Evolutionary conservation across 2,329 filamentous ascomycete species (phyloP), one percentile per base, ranked within the genome.

Genomic region (Paracorniculantispora psalliotae): DNA sequence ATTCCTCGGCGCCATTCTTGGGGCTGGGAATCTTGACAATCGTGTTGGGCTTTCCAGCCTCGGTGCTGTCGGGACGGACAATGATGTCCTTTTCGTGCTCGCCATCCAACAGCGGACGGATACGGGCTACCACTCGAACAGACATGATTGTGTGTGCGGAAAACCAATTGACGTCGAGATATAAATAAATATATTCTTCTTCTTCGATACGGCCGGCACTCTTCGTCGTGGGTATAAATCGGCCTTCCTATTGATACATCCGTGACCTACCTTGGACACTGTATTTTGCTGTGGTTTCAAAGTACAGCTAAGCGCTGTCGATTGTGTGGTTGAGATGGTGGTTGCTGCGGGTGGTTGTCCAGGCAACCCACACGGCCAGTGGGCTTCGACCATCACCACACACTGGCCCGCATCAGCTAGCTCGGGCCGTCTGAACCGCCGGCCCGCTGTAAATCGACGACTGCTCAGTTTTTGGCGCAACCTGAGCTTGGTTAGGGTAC

Each of bases 1-100:
- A 97, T 69, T 92, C 89, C 74, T 97, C 93, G 23, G 83, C 79
- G 64, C 91, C 90, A 69, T 97, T 97, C 78, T 94, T 96, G 0
- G 93, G 92, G 70, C 92, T 97, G 3, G 93, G 93, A 67, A 97
- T 96, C 72, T 89, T 88, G 69, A 97, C 86, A 30, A 96, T 77
- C 26, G 81, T 87, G 62, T 82, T 84, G 21, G 85, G 80, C 64
- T 80, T 82, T 64, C 82, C 82, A 49, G 83, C 76, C 54, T 87
- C 82, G 59, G 79, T 82, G 62, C 81, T 84, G 50, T 87, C 87
- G 9, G 86, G 82, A 51, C 77, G 79, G 65, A 97, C 88, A 66
- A 97, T 96, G 61, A 90, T 83, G 76, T 97, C 93, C 73, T 89
- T 89, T 69, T 94, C 90, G 60, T 88, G 80, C 78, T 97, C 94